Conservation (phyloP, 352 stramenopile species). For the Saprolegnia diclina region DNA sequence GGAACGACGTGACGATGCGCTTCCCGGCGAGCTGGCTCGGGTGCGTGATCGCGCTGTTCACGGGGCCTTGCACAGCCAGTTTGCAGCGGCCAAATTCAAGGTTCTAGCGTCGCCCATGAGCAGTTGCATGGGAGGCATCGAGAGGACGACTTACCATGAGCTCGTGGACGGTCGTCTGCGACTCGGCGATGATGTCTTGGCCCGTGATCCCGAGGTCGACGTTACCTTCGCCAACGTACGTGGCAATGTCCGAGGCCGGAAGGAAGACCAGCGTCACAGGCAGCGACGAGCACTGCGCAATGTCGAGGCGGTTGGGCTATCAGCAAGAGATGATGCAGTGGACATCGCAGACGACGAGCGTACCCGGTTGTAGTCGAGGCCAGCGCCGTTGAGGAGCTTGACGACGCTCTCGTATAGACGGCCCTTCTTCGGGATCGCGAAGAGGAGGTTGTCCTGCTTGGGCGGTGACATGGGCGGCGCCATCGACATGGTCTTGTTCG, state of each 20-base stretch:
- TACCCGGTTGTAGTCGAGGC: conserved; percentile 93
- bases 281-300: conserved; percentile 90
- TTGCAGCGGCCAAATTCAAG: conserved; percentile 95
- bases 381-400: conserved; percentile 93
- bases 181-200: conserved; percentile 92
- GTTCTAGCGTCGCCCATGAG: conserved; percentile 29
- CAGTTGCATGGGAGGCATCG: background rate
- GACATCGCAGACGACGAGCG: background rate
- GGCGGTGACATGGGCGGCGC: background rate
- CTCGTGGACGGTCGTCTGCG: conserved; percentile 83
- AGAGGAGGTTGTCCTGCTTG: conserved; percentile 66
- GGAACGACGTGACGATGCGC: conserved; percentile 97
- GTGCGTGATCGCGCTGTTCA: conserved; percentile 78
- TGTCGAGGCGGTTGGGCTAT: conserved; percentile 82
- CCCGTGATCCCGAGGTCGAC: conserved; percentile 98
- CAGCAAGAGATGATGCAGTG: background rate
- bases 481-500: background rate
- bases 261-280: conserved; percentile 97
- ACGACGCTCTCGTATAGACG: conserved; percentile 95
- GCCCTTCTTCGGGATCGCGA: conserved; percentile 98
- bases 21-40: conserved; percentile 87
- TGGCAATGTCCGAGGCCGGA: conserved; percentile 95
- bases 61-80: conserved; percentile 93
- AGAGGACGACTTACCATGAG: conserved; percentile 50
- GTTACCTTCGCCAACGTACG: conserved; percentile 97